phyloP scores from a whole-genome alignment of 108 stramenopile species.

The Ochromonas danica region DNA sequence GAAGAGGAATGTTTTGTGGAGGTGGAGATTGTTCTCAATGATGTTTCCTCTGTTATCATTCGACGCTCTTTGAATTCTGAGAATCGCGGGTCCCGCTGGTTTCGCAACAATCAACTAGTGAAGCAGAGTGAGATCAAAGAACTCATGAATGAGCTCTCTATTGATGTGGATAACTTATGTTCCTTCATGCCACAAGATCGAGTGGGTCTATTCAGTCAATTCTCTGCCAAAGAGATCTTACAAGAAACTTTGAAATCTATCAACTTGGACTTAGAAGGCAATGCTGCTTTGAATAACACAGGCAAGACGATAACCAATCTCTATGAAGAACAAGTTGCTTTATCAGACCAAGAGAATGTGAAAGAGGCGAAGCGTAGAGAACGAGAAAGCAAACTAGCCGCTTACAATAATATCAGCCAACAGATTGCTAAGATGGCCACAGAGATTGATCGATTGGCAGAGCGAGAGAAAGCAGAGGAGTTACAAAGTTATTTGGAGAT shows the following conservation, averaged over 20 bases:
- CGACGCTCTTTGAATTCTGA: slow-evolving; percentile 34
- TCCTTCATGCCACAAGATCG: slow-evolving; percentile 92
- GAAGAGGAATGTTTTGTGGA: slow-evolving; percentile 35
- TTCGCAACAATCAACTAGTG: slow-evolving; percentile 57
- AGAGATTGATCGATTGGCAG: slow-evolving; percentile 64
- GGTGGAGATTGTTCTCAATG: slow-evolving; percentile 51
- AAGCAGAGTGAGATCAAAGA: slow-evolving; percentile 62
- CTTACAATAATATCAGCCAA: slow-evolving; percentile 45
- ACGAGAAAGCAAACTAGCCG: neutral
- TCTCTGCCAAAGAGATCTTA: slow-evolving; percentile 65
- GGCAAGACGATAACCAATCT: slow-evolving; percentile 41
- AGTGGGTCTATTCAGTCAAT: slow-evolving; percentile 82
- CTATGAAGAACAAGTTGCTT: slow-evolving; percentile 65
- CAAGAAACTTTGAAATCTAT: slow-evolving; percentile 67
- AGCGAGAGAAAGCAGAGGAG: slow-evolving; percentile 66
- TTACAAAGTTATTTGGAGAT: slow-evolving; percentile 58
- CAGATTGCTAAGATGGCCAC: slow-evolving; percentile 57
- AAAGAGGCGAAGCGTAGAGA: slow-evolving; percentile 43
- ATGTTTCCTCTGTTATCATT: slow-evolving; percentile 45
- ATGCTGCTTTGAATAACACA: no score
- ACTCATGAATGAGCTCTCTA: slow-evolving; percentile 66
- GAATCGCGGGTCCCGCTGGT: slow-evolving; percentile 42
- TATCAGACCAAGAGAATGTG: slow-evolving; percentile 70
- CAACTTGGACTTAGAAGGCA: slow-evolving; percentile 63
- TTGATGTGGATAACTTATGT: slow-evolving; percentile 86